Percentiles rank a stretch among this genome's conserved stretches.
Evolutionary conservation across 306 rosid species (phyloP).

Genomic region (Betula pendula): DNA sequence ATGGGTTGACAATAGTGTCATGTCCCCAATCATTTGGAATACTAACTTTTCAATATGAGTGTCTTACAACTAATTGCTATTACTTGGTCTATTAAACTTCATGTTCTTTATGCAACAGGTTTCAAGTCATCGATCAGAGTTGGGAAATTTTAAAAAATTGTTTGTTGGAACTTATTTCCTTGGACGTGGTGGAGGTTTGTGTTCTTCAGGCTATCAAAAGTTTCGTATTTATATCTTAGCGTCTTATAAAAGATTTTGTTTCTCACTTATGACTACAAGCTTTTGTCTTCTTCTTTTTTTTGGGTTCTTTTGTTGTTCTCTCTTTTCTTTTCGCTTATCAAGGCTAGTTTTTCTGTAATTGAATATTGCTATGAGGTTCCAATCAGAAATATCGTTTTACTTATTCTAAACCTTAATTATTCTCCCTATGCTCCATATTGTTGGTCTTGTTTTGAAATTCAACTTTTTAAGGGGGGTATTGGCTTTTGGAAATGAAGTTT

Average conservation of each 20-base stretch:
- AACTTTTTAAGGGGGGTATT: background rate
- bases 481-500: too few species aligned
- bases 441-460: background rate
- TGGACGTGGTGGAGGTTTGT: constrained; percentile 54
- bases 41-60: background rate
- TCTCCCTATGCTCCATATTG: background rate
- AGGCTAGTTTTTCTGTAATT: background rate
- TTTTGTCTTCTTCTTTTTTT: background rate
- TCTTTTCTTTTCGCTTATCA: background rate
- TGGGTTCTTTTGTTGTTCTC: constrained; percentile 2
- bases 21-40: background rate
- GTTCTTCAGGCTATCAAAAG: background rate
- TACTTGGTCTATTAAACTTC: constrained; percentile 11
- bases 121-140: constrained; percentile 45
- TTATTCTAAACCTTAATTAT: too few species aligned
- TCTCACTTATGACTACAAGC: background rate
- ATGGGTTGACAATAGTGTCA: background rate
- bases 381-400: too few species aligned
- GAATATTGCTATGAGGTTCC: background rate
- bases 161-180: constrained; percentile 44
- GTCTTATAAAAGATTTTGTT: background rate
- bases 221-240: too few species aligned
- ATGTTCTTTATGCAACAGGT: constrained; percentile 50
- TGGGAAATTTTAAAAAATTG: constrained; percentile 37
- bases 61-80: background rate